A percentile compares a stretch with the other conserved stretches of the same genome.
These are phyloP conservation scores for Fusarium pilosicola DNA, from an alignment of 2,329 filamentous ascomycete genomes.

Conservation along the genomic window DNA sequence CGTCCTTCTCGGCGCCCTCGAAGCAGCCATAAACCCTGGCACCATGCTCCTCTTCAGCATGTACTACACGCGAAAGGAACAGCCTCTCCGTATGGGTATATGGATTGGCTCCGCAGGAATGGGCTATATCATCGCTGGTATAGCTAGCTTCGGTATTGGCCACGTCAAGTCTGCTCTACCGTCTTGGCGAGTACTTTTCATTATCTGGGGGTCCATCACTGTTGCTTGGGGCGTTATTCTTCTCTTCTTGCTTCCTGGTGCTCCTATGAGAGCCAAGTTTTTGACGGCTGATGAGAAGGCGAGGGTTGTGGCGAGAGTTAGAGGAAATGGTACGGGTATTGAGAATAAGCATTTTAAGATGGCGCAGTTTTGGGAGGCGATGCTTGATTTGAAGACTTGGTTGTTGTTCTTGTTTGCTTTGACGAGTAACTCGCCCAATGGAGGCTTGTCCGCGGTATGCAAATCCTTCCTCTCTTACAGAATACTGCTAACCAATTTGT, in stretches of 20 bases:
- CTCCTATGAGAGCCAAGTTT: constrained; percentile 61
- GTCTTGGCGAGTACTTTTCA: constrained; percentile 23
- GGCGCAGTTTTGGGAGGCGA: constrained; percentile 58
- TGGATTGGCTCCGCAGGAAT: constrained; percentile 32
- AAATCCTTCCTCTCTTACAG: accelerated
- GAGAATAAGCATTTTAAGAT: constrained; percentile 63
- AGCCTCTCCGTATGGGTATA: constrained; percentile 32
- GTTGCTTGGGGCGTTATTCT: constrained; percentile 64
- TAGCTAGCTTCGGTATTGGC: constrained; percentile 35
- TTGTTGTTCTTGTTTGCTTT: constrained; percentile 64
- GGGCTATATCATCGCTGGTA: constrained; percentile 34
- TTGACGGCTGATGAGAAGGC: constrained; percentile 57
- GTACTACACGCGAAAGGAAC: constrained; percentile 35
- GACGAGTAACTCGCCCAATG: constrained; percentile 65
- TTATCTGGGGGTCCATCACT: constrained; percentile 41
- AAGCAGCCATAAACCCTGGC: constrained; percentile 7
- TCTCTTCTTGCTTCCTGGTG: constrained; percentile 63
- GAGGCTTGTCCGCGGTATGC: constrained; percentile 49
- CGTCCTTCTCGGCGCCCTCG: background rate
- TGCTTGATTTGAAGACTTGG: constrained; percentile 67
- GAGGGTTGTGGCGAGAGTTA: constrained; percentile 59
- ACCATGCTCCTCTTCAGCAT: constrained; percentile 34
- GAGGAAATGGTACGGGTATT: constrained; percentile 61
- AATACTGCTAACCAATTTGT: constrained; percentile 12
- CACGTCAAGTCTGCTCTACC: constrained; percentile 23